Conservation (phyloP, 306 rosid species). For the Sphenostylis stenocarpa region DNA sequence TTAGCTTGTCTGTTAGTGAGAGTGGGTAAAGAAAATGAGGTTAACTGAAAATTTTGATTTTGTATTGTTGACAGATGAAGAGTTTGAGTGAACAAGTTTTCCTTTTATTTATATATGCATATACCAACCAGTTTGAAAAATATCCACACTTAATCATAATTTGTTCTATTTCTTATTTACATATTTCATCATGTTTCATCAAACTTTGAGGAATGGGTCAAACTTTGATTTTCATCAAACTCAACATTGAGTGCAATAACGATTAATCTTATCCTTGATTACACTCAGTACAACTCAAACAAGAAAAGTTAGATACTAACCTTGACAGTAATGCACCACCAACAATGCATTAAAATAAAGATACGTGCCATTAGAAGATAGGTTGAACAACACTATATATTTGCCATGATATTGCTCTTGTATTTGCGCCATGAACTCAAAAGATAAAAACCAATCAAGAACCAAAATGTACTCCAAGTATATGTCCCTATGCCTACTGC, state of each 20-base stretch:
- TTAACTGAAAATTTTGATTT: too few species aligned
- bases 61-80: too few species aligned
- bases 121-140: too few species aligned
- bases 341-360: not conserved
- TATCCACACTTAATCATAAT: too few species aligned
- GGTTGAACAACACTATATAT: conserved; percentile 4
- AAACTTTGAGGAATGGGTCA: not conserved
- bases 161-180: too few species aligned
- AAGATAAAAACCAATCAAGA: not conserved
- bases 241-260: not conserved
- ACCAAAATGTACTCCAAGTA: conserved; percentile 19
- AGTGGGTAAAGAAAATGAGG: too few species aligned
- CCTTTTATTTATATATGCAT: too few species aligned
- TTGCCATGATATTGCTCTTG: not conserved
- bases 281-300: too few species aligned
- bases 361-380: not conserved
- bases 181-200: too few species aligned
- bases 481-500: not conserved
- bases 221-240: too few species aligned
- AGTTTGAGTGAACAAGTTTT: too few species aligned
- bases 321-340: conserved; percentile 27
- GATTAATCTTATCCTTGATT: not conserved
- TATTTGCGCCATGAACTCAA: not conserved
- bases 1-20: too few species aligned
- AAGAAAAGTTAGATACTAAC: not conserved